Evolutionary conservation across 108 stramenopile species (phyloP).

Genomic region (Stephanodiscus minutulus): DNA sequence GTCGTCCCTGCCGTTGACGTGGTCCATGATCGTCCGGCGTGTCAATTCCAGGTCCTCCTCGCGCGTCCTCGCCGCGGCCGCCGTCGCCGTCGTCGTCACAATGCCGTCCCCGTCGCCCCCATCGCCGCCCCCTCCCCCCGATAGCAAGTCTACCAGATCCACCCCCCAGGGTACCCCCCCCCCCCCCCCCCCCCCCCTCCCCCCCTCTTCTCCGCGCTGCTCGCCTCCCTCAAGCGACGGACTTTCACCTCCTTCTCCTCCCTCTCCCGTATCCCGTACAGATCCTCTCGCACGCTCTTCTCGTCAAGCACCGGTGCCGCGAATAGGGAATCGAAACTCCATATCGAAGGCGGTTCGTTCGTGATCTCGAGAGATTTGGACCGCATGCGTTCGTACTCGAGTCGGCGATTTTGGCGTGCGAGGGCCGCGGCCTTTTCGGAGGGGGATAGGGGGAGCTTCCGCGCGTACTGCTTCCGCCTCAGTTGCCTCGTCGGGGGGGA

Average conservation of each 20-base stretch:
- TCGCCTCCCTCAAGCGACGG: neutral
- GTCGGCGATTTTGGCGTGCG: conserved; percentile 53
- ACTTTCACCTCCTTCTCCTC: conserved; percentile 15
- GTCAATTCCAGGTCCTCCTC: neutral
- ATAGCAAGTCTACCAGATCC: neutral
- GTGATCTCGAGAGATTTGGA: conserved; percentile 23
- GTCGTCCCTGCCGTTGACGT: neutral
- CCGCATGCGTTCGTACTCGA: conserved; percentile 66
- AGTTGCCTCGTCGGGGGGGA: neutral
- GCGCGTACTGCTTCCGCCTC: conserved; percentile 30
- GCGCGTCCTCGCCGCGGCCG: neutral
- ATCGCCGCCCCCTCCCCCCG: neutral
- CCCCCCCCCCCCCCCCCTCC: conserved; percentile 1
- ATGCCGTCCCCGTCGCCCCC: neutral
- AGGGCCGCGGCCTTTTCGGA: conserved; percentile 37
- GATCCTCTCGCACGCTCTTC: conserved; percentile 65
- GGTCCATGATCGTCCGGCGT: neutral
- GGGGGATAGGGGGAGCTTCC: conserved; percentile 44
- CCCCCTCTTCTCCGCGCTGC: conserved; percentile 12
- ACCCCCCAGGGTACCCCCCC: neutral
- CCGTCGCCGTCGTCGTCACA: neutral
- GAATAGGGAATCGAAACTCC: conserved; percentile 85
- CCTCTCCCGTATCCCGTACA: conserved; percentile 53
- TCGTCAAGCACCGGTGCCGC: conserved; percentile 78
- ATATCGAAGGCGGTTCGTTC: conserved; percentile 63